Evolutionary conservation across 495 filamentous ascomycete genomes (phyloP), one percentile per base, ranked within the genome.

Genomic region (Trypethelium eluteriae): DNA sequence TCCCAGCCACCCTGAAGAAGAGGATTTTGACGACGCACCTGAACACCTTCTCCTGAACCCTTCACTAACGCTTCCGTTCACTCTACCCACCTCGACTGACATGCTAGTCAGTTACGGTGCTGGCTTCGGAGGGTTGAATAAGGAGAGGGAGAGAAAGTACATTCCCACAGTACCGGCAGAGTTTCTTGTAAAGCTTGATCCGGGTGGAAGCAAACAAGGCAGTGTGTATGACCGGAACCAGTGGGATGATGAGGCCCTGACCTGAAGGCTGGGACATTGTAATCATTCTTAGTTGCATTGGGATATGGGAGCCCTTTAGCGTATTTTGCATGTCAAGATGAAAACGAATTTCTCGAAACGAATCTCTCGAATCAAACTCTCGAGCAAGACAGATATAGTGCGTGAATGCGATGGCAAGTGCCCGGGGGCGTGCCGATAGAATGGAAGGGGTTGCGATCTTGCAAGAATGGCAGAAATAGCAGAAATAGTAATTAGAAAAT

Each of bases 91-190:
- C 4, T 95, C 92, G 67, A 96, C 93, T 16, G 94, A 98, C 75
- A 98, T 99, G 94, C 81, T 96, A 68, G 83, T 99, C 46, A 92
- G 85, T 69, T 99, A 94, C 72, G 94, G 94, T 9, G 93, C 95
- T 38, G 94, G 94, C 12, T 91, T 96, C 69, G 94, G 94, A 3
- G 94, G 94, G 0, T 81, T 93, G 38, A 96, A 99, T 76, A 83
- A 88, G 63, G 94, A 99, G 75, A 82, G 92, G 56, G 94, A 94
- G 74, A 82, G 91, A 66, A 96, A 96, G 77, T 99, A 97, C 72
- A 93, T 96, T n/a, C 94, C 94, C 3, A 96, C 89, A 0, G 91
- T 98, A 36, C 92, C 95, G 35, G 88, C 93, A 2, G 94, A 99
- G 76, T 96, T 96, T 70, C 78, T 99, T 38, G 88, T 88, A 61